Base-by-base conservation (phyloP, 106 monocot genomes). In the Dactylorhiza incarnata region DNA sequence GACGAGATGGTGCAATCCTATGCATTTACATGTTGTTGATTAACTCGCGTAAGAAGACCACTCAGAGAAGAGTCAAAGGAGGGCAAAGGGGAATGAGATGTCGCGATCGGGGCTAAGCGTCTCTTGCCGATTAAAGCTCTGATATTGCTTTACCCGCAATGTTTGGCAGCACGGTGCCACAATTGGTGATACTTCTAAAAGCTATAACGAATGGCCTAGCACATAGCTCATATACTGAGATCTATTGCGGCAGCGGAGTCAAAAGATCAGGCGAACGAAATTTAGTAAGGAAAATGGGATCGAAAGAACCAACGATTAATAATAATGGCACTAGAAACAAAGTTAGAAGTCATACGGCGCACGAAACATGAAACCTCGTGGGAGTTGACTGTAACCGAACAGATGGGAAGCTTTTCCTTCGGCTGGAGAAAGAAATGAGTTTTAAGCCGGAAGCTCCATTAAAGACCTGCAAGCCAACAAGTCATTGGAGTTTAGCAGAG, bases 391-490 rank as follows among this genome's bases (percentile, higher is more conserved):
- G 80, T 54, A 78, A 15, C 58, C 78, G 54, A 4, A 74, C 13
- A 6, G 66, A 80, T 17, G 73, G 54, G 54, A 75, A 68, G 75
- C 25, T 54, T 48, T 80, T 80, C 80, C 45, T 43, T 54, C 13
- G 79, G 29, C 62, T 66, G 25, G 80, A 74, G 63, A 80, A 80
- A 80, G 80, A 67, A 46, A 69, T 75, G 45, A 69, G 49, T 26
- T 66, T 80, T 37, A 50, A 22, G 74, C 75, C 75, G 69, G 74
- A 75, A 48, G 55, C 48, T 15, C 75, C 80, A 80, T 50, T 68
- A 72, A 13, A 15, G 45, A 52, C 71, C 80, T 80, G 75, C 45
- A 69, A 7, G 49, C 7, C 43, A 48, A 49, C 1, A 46, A 45
- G 52, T 2, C 9, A 52, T 52, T 11, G 15, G 45, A 69, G n/a